phyloP scores from a whole-genome alignment of 768 basidiomycete genomes.

The Clitopilus hobsonii region DNA sequence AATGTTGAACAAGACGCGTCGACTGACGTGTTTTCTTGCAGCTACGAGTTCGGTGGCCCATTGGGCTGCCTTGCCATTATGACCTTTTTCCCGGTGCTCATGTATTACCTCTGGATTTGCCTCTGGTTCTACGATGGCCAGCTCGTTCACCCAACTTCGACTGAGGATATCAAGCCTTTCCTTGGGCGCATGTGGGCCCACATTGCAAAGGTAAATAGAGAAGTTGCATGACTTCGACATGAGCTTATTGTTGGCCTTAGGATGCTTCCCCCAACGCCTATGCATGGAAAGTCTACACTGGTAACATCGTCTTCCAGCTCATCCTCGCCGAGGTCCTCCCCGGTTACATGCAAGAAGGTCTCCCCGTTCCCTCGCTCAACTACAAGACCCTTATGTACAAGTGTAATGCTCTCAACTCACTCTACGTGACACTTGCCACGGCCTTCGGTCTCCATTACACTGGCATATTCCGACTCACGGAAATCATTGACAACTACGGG shows the following conservation, averaged over 20 bases:
- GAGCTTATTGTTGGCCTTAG: too few relatives aligned
- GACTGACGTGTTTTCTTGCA: constrained; percentile 23
- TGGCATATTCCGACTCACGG: constrained; percentile 83
- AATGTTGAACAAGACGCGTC: background rate
- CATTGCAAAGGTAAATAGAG: constrained; percentile 71
- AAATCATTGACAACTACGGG: constrained; percentile 95
- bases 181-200: constrained; percentile 82
- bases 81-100: constrained; percentile 87
- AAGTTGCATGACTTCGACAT: too few relatives aligned
- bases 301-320: constrained; percentile 85
- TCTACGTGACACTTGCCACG: constrained; percentile 79
- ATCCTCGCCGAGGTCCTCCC: constrained; percentile 88
- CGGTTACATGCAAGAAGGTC: constrained; percentile 90
- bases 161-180: constrained; percentile 74
- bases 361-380: constrained; percentile 90
- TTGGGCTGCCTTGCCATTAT: constrained; percentile 90
- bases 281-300: constrained; percentile 87
- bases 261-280: constrained; percentile 88
- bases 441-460: constrained; percentile 73
- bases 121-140: constrained; percentile 93
- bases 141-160: constrained; percentile 62
- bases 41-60: constrained; percentile 97
- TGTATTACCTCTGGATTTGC: constrained; percentile 99
- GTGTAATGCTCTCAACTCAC: constrained; percentile 87
- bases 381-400: constrained; percentile 95